These are phyloP conservation scores for Podila epigama DNA, from an alignment of 192 early-diverging fungal genomes.

Conservation along the genomic window DNA sequence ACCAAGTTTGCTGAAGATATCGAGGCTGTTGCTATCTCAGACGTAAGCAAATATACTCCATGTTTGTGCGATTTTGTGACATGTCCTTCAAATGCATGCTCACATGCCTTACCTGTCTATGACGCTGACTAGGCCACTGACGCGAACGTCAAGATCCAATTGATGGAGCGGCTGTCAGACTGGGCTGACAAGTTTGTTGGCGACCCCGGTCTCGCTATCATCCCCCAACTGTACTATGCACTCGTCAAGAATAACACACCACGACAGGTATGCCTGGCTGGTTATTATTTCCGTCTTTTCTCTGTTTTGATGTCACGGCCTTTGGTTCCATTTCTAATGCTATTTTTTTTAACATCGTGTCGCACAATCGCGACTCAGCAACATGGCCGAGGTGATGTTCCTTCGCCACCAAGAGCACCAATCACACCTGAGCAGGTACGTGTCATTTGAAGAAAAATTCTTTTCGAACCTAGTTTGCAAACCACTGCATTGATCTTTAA, in stretches of 20 bases:
- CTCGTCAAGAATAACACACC: constrained; percentile 37
- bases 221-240: constrained; percentile 31
- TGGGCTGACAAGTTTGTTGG: constrained; percentile 28
- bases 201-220: constrained; percentile 34
- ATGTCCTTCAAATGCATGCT: neutral
- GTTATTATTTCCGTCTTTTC: neutral
- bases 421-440: constrained; percentile 42
- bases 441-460: neutral
- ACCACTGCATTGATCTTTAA: neutral
- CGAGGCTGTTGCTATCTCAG: constrained; percentile 34
- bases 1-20: constrained; percentile 47
- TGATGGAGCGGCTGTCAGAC: constrained; percentile 42
- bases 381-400: neutral
- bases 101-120: neutral
- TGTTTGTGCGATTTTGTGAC: neutral
- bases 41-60: constrained; percentile 2
- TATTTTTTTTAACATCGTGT: neutral
- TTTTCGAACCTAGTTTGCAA: neutral
- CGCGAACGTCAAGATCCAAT: constrained; percentile 43
- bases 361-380: neutral
- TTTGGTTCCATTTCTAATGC: neutral
- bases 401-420: constrained; percentile 27
- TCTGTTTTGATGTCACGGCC: neutral
- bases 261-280: constrained; percentile 13
- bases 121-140: constrained; percentile 21